Evolutionary conservation across 148 eudicot genomes (phyloP).

Genomic region (Silene latifolia): DNA sequence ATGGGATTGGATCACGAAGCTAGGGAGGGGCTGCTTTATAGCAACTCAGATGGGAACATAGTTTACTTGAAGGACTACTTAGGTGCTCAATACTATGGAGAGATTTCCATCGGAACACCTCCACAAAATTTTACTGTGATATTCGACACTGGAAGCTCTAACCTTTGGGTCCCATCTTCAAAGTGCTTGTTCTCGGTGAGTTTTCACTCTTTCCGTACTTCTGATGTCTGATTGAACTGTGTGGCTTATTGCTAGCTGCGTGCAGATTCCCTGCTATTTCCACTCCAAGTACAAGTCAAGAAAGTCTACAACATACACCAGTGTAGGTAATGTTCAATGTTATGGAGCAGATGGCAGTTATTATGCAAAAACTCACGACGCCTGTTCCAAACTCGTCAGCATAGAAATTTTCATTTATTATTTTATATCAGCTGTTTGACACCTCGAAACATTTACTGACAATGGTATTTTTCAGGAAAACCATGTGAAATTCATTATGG

Average conservation of each 20-base stretch:
- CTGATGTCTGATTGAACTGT: slow-evolving; percentile 10
- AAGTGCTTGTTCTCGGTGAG: slow-evolving; percentile 85
- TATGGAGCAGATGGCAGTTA: background rate
- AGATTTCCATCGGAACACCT: slow-evolving; percentile 80
- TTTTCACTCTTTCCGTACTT: slow-evolving; percentile 13
- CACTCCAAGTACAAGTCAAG: slow-evolving; percentile 63
- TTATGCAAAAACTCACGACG: no score
- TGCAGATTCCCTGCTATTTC: slow-evolving; percentile 84
- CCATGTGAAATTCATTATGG: slow-evolving; percentile 56
- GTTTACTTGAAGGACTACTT: slow-evolving; percentile 74
- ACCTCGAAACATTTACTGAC: slow-evolving; percentile 4
- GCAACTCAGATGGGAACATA: slow-evolving; percentile 39
- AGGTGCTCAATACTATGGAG: slow-evolving; percentile 90
- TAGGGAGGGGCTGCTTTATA: slow-evolving; percentile 24
- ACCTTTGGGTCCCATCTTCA: slow-evolving; percentile 91
- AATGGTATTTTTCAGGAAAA: slow-evolving; percentile 40
- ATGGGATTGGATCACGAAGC: slow-evolving; percentile 30
- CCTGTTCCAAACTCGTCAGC: background rate
- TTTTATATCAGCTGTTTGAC: background rate
- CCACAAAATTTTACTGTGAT: slow-evolving; percentile 80
- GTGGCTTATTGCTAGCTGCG: slow-evolving; percentile 5
- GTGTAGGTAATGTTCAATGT: slow-evolving; percentile 43
- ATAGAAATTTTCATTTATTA: background rate
- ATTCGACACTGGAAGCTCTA: slow-evolving; percentile 92
- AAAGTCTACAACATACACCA: slow-evolving; percentile 62